These are phyloP conservation scores for Euphorbia pulcherrima DNA, from an alignment of 345 rosid genomes.

Conservation along the genomic window DNA sequence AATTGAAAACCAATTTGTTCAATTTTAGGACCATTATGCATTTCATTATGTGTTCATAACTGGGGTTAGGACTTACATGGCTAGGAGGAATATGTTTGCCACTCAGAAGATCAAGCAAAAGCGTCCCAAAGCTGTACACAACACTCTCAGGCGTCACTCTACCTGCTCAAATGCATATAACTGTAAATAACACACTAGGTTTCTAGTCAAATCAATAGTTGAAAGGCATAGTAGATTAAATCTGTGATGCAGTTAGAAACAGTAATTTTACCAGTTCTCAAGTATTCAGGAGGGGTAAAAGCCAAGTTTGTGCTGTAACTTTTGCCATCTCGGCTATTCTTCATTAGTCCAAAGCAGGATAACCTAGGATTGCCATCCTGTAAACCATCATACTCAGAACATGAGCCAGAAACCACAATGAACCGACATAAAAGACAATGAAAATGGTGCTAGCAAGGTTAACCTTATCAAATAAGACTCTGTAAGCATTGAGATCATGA, in stretches of 20 bases:
- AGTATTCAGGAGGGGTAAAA: constrained; percentile 95
- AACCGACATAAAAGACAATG: not conserved
- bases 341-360: constrained; percentile 93
- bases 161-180: constrained; percentile 41
- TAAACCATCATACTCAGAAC: constrained; percentile 10
- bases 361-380: constrained; percentile 94
- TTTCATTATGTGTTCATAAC: not conserved
- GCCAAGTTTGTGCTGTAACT: constrained; percentile 94
- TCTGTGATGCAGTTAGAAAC: not conserved
- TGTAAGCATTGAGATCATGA: constrained; percentile 93
- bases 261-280: constrained; percentile 58
- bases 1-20: not conserved
- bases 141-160: constrained; percentile 89
- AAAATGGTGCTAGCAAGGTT: not conserved
- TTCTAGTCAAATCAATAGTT: too few species aligned
- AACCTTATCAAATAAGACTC: constrained; percentile 90
- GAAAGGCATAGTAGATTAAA: too few species aligned
- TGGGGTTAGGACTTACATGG: constrained; percentile 53
- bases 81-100: constrained; percentile 98
- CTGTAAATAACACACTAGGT: too few species aligned
- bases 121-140: constrained; percentile 92
- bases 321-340: constrained; percentile 92
- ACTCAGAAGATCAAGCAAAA: constrained; percentile 90
- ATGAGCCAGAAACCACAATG: not conserved
- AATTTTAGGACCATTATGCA: not conserved